phyloP scores from a whole-genome alignment of 164 flowering plant genomes.

The Vitis riparia region DNA sequence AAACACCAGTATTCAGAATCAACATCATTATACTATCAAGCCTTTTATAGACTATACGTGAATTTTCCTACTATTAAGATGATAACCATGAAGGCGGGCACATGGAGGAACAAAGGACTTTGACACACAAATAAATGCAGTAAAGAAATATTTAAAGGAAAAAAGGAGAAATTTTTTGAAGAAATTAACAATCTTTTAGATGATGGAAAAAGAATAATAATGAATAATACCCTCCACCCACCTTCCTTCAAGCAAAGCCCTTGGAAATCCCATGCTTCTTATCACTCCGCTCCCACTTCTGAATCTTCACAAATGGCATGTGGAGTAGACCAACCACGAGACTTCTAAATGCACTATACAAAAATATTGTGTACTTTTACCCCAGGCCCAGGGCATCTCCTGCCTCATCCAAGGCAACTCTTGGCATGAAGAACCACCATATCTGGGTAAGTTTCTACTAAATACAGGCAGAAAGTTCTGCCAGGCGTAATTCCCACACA shows the following conservation, averaged over 20 bases:
- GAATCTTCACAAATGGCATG: not conserved
- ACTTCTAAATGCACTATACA: conserved; percentile 15
- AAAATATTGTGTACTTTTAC: not conserved
- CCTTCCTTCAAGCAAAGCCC: conserved; percentile 1
- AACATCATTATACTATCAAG: too few species aligned
- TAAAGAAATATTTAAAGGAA: too few species aligned
- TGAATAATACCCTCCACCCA: not conserved
- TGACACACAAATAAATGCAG: too few species aligned
- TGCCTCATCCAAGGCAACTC: not conserved
- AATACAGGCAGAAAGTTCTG: conserved; percentile 15
- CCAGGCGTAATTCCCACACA: not conserved
- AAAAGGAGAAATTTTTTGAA: too few species aligned
- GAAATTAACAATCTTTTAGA: not conserved
- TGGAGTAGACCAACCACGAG: not conserved
- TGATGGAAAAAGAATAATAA: conserved; percentile 3
- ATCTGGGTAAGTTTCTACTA: conserved; percentile 2
- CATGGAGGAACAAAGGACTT: not conserved
- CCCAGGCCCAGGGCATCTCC: not conserved
- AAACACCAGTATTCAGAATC: too few species aligned
- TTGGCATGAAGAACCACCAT: not conserved
- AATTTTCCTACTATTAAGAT: too few species aligned
- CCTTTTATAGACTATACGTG: too few species aligned
- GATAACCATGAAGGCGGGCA: not conserved
- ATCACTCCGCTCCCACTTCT: not conserved
- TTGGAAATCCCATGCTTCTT: not conserved